Base-by-base conservation (phyloP, 2,329 filamentous ascomycete genomes). In the Podosphaera fusca region DNA sequence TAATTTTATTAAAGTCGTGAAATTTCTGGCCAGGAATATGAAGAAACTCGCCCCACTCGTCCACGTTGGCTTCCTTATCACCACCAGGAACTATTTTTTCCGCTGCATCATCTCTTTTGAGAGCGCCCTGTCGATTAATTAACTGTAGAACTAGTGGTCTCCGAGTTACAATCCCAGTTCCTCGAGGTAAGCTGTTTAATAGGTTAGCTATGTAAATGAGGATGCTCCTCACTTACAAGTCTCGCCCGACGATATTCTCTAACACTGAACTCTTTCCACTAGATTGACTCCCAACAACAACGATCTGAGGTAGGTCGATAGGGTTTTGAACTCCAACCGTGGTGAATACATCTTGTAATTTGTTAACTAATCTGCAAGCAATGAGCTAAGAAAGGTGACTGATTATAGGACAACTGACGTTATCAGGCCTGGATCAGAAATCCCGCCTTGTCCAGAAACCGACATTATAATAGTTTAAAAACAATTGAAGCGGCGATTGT, bases 281-380 rank as follows among this genome's bases (percentile, higher is more conserved):
- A 29, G 92, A 98, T 75, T 98, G 92, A 71, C 89, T 95, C 68
- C 92, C 92, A 58, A 98, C 92, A 64, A 98, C 92, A 64, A 85
- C 90, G 70, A 98, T 98, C 75, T 98, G 92, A 57, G 92, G 92
- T 62, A 98, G 74, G 75, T 98, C 92, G 76, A 98, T 98, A 61
- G 92, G 92, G 73, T 98, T 98, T 79, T 95, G 92, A 67, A 96
- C 92, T 65, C 92, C 92, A 65, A 98, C 92, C 47, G 92, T 96
- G 61, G 90, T 84, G 70, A 98, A 98, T 65, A 98, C 92, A 87
- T 98, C 92, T 71, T 98, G 92, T 53, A 98, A 82, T 76, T 94
- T 96, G 77, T 98, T 98, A 70, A 98, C 92, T 65, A 96, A 84
- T 67, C 80, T 83, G 65, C 57, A 61, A 56, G 59, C 54, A 40